phyloP scores from a whole-genome alignment of 257 asterid species.

The Mentha longifolia region DNA sequence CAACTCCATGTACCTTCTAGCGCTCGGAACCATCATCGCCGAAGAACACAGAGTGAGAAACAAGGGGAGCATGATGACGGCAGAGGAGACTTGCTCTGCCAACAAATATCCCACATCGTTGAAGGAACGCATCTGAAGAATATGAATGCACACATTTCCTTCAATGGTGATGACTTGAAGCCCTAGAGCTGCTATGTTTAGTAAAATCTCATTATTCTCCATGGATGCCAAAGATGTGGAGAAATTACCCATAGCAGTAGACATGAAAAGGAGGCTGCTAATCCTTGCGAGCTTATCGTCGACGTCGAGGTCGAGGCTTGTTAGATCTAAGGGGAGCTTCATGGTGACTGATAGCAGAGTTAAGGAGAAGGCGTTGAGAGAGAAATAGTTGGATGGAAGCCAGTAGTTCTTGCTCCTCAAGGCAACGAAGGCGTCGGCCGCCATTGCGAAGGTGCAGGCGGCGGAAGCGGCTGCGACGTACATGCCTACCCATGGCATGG shows the following conservation, averaged over 20 bases:
- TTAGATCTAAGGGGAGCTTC: conserved; percentile 41
- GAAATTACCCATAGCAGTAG: conserved; percentile 28
- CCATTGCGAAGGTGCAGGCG: conserved; percentile 33
- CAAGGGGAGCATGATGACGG: conserved; percentile 26
- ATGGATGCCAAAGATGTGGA: conserved; percentile 37
- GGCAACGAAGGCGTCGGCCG: conserved; percentile 24
- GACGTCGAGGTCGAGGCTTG: too few relatives aligned
- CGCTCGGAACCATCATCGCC: too few relatives aligned
- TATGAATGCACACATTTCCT: conserved; percentile 34
- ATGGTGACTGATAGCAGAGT: conserved; percentile 37
- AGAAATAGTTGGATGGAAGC: too few relatives aligned
- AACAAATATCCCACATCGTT: neutral
- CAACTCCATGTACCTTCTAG: conserved; percentile 30
- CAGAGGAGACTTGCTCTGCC: conserved; percentile 4
- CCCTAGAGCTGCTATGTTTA: conserved; percentile 26
- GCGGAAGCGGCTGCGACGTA: conserved; percentile 40
- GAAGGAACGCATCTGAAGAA: neutral
- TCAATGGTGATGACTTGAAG: conserved; percentile 26
- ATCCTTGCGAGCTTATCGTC: conserved; percentile 30
- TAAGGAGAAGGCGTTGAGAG: conserved; percentile 25
- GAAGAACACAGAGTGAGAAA: too few relatives aligned
- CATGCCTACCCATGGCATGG: conserved; percentile 37
- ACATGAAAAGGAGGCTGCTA: conserved; percentile 32
- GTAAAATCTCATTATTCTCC: conserved; percentile 23
- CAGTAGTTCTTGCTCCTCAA: conserved; percentile 26